Base-by-base conservation (phyloP, 495 filamentous ascomycete genomes). In the Xylaria cubensis region DNA sequence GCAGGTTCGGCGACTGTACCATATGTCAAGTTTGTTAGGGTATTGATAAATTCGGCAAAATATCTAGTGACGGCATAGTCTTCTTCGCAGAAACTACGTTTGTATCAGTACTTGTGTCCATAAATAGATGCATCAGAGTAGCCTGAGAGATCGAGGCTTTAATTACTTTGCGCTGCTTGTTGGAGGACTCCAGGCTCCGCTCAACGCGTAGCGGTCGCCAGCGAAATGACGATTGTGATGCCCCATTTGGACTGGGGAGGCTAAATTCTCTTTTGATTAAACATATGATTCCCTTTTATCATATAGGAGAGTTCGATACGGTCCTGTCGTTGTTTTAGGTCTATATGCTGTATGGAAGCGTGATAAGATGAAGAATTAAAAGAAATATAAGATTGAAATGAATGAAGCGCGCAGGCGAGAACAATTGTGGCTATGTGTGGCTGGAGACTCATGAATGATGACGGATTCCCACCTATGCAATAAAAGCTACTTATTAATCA, bases 1-100 rank as follows among this genome's bases (percentile, higher is more conserved):
- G 46, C 15, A 53, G 17, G 8, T 42, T 68, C 2, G 48, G 36
- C 48, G n/a, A 8, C 19, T 19, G n/a, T 80, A 86, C 85, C 66
- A 72, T 89, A 89, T 8, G 78, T 79, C 2, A 88, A 26, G 67
- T 87, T 90, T 4, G 82, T 87, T n/a, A 89, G 51, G 0, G 84
- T 86, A 72, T 88, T 89, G 78, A 89, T 81, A 76, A 89, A 86
- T 69, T 90, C 88, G 55, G 84, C 88, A 42, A 89, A 78, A 70
- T 90, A 88, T 51, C 75, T 61, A 3, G 83, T 86, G 58, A 90
- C 73, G n/a, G 81, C 79, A 74, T 88, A 88, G 75, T 90, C 88
- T 78, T 88, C 65, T 50, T 67, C 65, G 50, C 65, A 67, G 21
- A 67, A 67, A 32, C 65, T 67, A 44, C 9, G n/a, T n/a, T 10